Percentiles rank a stretch among this genome's conserved stretches.
Conservation (phyloP, 805 yeast genomes). For the Kluyveromyces aestuarii region DNA sequence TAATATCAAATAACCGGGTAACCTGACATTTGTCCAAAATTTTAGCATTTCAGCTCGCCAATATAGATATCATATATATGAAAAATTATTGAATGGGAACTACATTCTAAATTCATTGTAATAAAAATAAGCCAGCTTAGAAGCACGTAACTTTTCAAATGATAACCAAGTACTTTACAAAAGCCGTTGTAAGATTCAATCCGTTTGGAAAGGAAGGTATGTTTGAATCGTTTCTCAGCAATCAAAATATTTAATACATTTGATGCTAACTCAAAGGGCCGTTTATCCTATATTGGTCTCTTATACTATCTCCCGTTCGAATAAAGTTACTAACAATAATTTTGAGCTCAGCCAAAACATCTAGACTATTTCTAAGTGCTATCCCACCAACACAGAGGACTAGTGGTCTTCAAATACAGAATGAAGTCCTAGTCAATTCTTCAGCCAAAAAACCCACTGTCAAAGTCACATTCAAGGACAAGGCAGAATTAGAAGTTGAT, state of each 20-base stretch:
- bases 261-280: no score
- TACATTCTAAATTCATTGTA: no score
- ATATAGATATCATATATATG: not conserved
- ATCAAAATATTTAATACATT: conserved; percentile 7
- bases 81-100: not conserved
- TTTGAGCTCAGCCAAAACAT: conserved; percentile 47
- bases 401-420: conserved; percentile 47
- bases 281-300: no score
- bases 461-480: conserved; percentile 75
- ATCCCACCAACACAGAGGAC: conserved; percentile 69
- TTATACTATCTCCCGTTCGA: not conserved
- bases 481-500: conserved; percentile 56
- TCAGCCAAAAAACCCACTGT: conserved; percentile 49
- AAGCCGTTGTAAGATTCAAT: conserved; percentile 66
- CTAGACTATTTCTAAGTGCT: conserved; percentile 69
- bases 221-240: conserved; percentile 12
- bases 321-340: not conserved
- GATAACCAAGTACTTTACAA: conserved; percentile 87
- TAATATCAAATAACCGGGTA: not conserved
- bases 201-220: conserved; percentile 61
- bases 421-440: conserved; percentile 44
- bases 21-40: not conserved
- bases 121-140: no score
- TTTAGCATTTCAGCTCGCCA: not conserved
- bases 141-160: conserved; percentile 28